Evolutionary conservation across 1,284 basidiomycete genomes (phyloP).

Genomic region (Leucoagaricus sp.): DNA sequence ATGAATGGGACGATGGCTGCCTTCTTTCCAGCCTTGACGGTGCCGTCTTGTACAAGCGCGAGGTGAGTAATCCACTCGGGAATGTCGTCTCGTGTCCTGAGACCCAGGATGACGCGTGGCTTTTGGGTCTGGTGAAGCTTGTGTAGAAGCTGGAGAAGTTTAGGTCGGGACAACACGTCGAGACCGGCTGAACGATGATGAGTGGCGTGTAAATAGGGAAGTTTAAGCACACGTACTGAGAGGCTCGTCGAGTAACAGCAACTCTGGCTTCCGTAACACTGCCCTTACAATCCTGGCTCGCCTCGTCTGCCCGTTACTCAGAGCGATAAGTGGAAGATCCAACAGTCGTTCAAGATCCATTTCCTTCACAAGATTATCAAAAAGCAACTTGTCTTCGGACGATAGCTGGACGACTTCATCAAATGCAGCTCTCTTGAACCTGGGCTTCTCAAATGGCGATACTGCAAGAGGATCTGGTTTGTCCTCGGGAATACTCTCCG

Average conservation of each 20-base stretch:
- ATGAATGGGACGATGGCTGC: constrained; percentile 70
- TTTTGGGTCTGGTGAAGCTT: constrained; percentile 52
- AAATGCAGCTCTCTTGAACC: constrained; percentile 20
- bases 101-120: constrained; percentile 75
- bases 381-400: constrained; percentile 34
- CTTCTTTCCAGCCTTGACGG: constrained; percentile 11
- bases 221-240: constrained; percentile 51
- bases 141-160: constrained; percentile 60
- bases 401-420: constrained; percentile 23
- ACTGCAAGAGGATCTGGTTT: constrained; percentile 30
- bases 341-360: constrained; percentile 65
- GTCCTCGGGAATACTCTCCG: constrained; percentile 39
- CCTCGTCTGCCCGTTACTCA: constrained; percentile 93
- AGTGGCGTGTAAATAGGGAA: constrained; percentile 5
- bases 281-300: constrained; percentile 84
- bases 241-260: constrained; percentile 87
- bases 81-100: constrained; percentile 80
- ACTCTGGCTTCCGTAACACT: constrained; percentile 66
- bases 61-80: constrained; percentile 70
- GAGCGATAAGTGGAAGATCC: constrained; percentile 79
- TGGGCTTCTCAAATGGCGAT: constrained; percentile 28
- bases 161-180: constrained; percentile 59
- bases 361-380: constrained; percentile 50
- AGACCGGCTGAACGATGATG: constrained; percentile 61
- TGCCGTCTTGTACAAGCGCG: constrained; percentile 23